Base-by-base conservation (phyloP, 108 stramenopile genomes). In the Pseudonitzschia multistriata region DNA sequence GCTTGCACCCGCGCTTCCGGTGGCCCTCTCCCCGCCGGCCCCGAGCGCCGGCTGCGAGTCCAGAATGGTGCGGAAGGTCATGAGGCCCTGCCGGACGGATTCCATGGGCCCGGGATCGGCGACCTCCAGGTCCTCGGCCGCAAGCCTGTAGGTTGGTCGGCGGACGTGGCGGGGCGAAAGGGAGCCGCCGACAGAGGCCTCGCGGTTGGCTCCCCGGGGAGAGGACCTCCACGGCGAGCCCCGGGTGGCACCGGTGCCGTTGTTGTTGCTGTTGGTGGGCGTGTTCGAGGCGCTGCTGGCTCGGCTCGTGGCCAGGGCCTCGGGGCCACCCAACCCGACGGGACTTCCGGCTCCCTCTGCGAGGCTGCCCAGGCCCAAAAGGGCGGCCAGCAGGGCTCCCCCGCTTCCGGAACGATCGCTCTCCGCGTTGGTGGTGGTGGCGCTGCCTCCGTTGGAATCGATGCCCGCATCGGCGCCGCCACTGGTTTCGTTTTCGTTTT, bases 1-100 rank as follows among this genome's bases (percentile, higher is more conserved):
- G 40, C 5, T 27, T 3, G 29, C 5, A 27, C 27, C 30, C 31
- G 2, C n/a, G n/a, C n/a, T n/a, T n/a, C n/a, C n/a, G n/a, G n/a
- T 22, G n/a, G 6, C 14, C 45, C 39, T 37, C n/a, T 49, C 7
- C 13, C 45, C n/a, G 28, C 31, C 24, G 14, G 47, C 19, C 14
- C 47, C 17, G 14, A 17, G n/a, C n/a, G n/a, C n/a, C 52, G n/a
- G 52, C 22, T 53, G 52, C 29, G 57, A 59, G 35, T 59, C 35
- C 33, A 97, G 60, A 25, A 98, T 65, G 2, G 96, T 96, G 65
- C 95, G 91, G 50, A 97, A 35, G 11, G 97, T 98, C 81, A 98
- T 74, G 54, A 98, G 76, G 10, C 96, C 95, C 71, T 98, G 97
- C 5, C 97, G 82, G 0, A 98, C 90, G 36, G 90, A 90, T 81